These are phyloP conservation scores for Fusarium brachygibbosum DNA, from an alignment of 2,329 filamentous ascomycete genomes.

Conservation along the genomic window DNA sequence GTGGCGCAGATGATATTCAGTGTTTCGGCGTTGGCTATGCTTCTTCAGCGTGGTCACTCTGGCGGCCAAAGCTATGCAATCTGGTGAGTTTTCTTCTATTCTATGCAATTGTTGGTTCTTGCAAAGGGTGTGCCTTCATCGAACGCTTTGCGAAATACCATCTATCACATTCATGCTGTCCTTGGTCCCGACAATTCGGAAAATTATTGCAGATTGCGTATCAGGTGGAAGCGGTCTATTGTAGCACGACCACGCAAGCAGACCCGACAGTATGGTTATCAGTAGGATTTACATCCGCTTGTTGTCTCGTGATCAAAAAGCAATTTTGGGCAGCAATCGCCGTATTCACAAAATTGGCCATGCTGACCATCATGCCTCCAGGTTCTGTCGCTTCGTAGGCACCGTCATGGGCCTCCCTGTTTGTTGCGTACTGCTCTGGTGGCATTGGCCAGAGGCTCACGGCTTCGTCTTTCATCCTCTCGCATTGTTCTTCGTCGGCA, in stretches of 20 bases:
- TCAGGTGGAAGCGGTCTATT: neutral
- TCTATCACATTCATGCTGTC: conserved; percentile 14
- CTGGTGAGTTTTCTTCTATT: conserved; percentile 59
- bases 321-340: conserved; percentile 1
- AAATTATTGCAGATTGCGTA: conserved; percentile 24
- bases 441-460: conserved; percentile 65
- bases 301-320: conserved; percentile 11
- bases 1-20: conserved; percentile 60
- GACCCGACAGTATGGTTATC: neutral
- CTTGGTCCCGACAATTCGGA: conserved; percentile 1
- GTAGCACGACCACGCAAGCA: conserved; percentile 8
- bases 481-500: conserved; percentile 58
- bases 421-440: conserved; percentile 60
- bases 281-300: conserved; percentile 3
- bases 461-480: conserved; percentile 61
- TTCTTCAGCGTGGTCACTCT: conserved; percentile 61
- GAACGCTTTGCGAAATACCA: neutral
- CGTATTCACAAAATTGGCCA: neutral
- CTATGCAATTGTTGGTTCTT: conserved; percentile 30
- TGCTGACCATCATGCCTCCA: conserved; percentile 46
- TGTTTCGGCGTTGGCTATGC: conserved; percentile 58
- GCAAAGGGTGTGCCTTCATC: conserved; percentile 36
- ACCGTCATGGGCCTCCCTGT: conserved; percentile 58
- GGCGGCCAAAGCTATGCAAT: conserved; percentile 63
- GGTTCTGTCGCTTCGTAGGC: conserved; percentile 60